Conservation (phyloP, 1,284 basidiomycete species). For the Fomes fomentarius region DNA sequence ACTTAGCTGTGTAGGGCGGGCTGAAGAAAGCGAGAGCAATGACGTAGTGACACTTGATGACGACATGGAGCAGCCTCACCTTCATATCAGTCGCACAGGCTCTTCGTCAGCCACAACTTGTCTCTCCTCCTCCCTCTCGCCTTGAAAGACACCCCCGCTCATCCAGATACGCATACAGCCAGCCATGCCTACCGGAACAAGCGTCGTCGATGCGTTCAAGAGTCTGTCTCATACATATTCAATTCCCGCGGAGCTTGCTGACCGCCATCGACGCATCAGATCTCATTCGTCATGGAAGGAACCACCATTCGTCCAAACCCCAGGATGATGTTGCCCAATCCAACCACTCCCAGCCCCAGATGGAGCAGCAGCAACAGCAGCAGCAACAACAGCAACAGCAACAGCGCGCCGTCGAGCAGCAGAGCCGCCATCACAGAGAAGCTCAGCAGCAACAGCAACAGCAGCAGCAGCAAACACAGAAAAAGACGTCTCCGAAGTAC, state of each 20-base stretch:
- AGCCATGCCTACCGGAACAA: slow-evolving; percentile 36
- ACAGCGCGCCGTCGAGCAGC: slow-evolving; percentile 34
- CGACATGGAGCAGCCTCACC: slow-evolving; percentile 23
- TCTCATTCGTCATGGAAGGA: slow-evolving; percentile 86
- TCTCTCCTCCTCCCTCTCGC: slow-evolving; percentile 1
- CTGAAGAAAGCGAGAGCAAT: slow-evolving; percentile 14
- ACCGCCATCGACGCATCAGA: slow-evolving; percentile 41
- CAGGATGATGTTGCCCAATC: slow-evolving; percentile 38
- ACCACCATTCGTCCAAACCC: slow-evolving; percentile 50
- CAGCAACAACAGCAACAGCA: slow-evolving; percentile 36
- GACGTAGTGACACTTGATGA: slow-evolving; percentile 23
- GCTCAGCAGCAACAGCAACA: slow-evolving; percentile 28
- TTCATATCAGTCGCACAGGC: slow-evolving; percentile 18
- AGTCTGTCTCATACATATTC: slow-evolving; percentile 24
- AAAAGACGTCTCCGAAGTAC: slow-evolving; percentile 40
- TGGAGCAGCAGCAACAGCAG: slow-evolving; percentile 27
- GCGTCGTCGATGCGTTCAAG: slow-evolving; percentile 41
- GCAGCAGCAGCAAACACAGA: slow-evolving; percentile 37
- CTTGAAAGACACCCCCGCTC: no score
- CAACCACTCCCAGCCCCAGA: slow-evolving; percentile 25
- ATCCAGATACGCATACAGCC: slow-evolving; percentile 8
- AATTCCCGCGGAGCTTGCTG: slow-evolving; percentile 9
- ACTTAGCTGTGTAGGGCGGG: slow-evolving; percentile 1
- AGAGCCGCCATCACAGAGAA: slow-evolving; percentile 30
- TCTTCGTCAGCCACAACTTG: slow-evolving; percentile 1